Evolutionary conservation across 352 stramenopile genomes (phyloP), one percentile per base, ranked within the genome.

Genomic region (Pythium brassicae): DNA sequence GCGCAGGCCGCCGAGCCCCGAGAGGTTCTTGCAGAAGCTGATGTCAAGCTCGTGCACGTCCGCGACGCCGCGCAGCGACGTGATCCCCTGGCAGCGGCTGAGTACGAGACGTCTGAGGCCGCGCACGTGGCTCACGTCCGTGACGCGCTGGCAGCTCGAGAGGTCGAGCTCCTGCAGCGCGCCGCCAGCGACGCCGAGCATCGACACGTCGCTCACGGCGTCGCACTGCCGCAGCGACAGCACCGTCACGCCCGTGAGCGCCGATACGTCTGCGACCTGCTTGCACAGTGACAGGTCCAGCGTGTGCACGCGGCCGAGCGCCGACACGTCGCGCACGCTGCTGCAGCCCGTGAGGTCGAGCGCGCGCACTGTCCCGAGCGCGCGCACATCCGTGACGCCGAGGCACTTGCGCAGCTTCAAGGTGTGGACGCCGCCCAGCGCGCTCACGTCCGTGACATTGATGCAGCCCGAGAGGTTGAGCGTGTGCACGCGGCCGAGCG

Each of bases 391-490:
- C 25, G 73, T 25, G 35, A 92, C 44, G 22, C 62, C 48, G 20
- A 78, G 69, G 40, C 82, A 87, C 55, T 87, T 86, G 62, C 76
- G 86, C 50, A 87, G 50, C 52, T 86, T 78, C 34, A 91, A 42
- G 26, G 75, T 75, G 25, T 73, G 66, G 53, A 76, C 76, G 17
- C 29, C 50, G 22, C 59, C 68, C 27, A 89, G 67, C 1, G 61
- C 57, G 2, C 68, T 78, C 22, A 89, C 74, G 32, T 87, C 72
- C 10, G 50, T 34, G 0, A 91, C 48, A 1, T 69, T 68, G n/a
- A 66, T 66, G 50, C 80, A 88, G 23, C 81, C 57, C 11, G 65
- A 82, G 10, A 91, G 56, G 51, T 89, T 73, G 3, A 91, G 72
- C 5, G 73, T 74, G 22, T 62, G 50, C 10, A 89, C 78, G 9